Evolutionary conservation across 371 early-diverging fungal genomes (phyloP), one percentile per base, ranked within the genome.

Genomic region (Mortierella sp.): DNA sequence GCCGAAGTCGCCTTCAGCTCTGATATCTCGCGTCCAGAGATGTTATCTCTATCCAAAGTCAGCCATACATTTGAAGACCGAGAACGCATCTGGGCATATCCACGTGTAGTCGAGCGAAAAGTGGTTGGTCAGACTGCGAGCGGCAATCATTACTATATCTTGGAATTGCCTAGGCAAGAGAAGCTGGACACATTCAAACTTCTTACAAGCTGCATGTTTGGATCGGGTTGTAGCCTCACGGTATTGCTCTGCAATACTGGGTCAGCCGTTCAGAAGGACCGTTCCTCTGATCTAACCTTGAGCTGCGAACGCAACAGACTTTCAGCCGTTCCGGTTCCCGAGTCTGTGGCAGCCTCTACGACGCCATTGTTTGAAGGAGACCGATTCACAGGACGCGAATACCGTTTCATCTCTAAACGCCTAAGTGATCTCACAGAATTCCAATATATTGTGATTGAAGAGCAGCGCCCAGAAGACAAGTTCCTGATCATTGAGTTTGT

Each of bases 401-500:
- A 63, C 30, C 61, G 42, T 12, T 64, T 52, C 27, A 9, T 48
- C 10, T 64, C 55, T 10, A 60, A 19, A 24, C 28, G 27, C 2
- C 27, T 60, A 13, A 27, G 41, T 0, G 47, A 51, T 2, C 21
- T 73, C 8, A 31, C 18, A 23, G 38, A 23, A 1, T 60, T 47
- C 53, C 65, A 82, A 26, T 86, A 78, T 48, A 41, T 89, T 23
- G 85, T 80, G 12, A 47, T 89, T 8, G 41, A 79, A 26, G 84
- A 82, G 23, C 43, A 61, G 8, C 51, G 54, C 12, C 62, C 24
- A 2, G 60, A 41, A 8, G 19, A 68, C 16, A 82, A 80, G 0
- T 89, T 87, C 53, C 51, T 89, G 26, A 41, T 87, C 3, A 81
- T 66, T 3, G 83, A 89, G 48, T 80, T 84, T 24, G 74, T 64